Percentiles rank a stretch among this genome's conserved stretches.
Evolutionary conservation across 495 filamentous ascomycete species (phyloP).

Genomic region (Aspergillus homomorphus): DNA sequence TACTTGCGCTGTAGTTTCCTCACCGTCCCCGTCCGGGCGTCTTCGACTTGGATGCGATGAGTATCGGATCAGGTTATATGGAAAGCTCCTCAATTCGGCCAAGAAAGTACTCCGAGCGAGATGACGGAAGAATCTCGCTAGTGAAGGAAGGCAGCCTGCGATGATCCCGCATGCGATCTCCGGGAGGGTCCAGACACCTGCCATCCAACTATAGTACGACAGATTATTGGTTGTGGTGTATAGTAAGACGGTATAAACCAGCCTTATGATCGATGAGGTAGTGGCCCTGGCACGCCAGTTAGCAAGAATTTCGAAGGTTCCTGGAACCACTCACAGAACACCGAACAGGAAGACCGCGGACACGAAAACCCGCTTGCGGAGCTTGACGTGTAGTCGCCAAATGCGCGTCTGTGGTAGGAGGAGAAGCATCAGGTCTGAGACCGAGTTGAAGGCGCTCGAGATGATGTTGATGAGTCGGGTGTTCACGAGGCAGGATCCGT

Average conservation of each 20-base stretch:
- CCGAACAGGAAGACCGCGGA: not conserved
- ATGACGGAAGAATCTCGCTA: not conserved
- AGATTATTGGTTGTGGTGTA: not conserved
- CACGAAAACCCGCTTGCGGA: not conserved
- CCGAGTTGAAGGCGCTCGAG: not conserved
- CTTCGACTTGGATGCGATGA: too few species aligned
- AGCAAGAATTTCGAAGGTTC: not conserved
- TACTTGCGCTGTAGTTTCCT: too few species aligned
- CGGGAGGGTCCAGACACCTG: not conserved
- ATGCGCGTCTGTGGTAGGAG: conserved; percentile 3
- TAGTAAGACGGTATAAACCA: not conserved
- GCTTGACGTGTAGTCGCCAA: not conserved
- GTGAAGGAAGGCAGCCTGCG: not conserved
- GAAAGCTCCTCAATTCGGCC: too few species aligned
- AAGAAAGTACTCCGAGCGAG: too few species aligned
- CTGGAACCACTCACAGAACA: not conserved
- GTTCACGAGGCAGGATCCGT: conserved; percentile 1
- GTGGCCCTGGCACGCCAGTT: not conserved
- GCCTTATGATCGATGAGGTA: not conserved
- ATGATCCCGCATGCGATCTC: conserved; percentile 7
- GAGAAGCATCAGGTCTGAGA: conserved; percentile 1
- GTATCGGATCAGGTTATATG: too few species aligned
- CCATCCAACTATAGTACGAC: not conserved
- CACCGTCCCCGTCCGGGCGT: too few species aligned
- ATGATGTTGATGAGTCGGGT: not conserved